These are phyloP conservation scores for Nakazawaea wickerhamii DNA, from an alignment of 805 yeast species.

Conservation along the genomic window DNA sequence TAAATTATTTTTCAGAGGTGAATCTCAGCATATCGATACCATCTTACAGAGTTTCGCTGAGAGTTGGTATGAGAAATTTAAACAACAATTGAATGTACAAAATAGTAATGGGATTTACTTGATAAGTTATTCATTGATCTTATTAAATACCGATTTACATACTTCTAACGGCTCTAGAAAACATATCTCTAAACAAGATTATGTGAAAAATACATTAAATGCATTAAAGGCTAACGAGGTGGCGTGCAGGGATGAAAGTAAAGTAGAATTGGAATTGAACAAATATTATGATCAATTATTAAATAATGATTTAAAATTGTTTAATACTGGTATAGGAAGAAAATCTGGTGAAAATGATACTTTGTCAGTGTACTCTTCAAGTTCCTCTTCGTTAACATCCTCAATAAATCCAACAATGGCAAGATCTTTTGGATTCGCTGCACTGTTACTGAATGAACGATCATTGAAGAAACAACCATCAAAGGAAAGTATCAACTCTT, in stretches of 20 bases:
- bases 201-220: slow-evolving; percentile 43
- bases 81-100: slow-evolving; percentile 38
- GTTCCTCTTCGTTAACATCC: not conserved
- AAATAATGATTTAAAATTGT: slow-evolving; percentile 25
- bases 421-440: slow-evolving; percentile 11
- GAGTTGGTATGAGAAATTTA: slow-evolving; percentile 52
- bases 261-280: slow-evolving; percentile 34
- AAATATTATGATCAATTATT: slow-evolving; percentile 38
- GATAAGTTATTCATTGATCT: slow-evolving; percentile 62
- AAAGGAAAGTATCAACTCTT: slow-evolving; percentile 6
- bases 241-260: slow-evolving; percentile 17
- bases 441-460: slow-evolving; percentile 10
- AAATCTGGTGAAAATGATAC: slow-evolving; percentile 2
- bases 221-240: slow-evolving; percentile 33
- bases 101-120: slow-evolving; percentile 60
- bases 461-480: slow-evolving; percentile 11
- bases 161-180: slow-evolving; percentile 35
- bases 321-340: not conserved
- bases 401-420: slow-evolving; percentile 1
- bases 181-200: slow-evolving; percentile 37
- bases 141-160: slow-evolving; percentile 75
- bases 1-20: slow-evolving; percentile 70
- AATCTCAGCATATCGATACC: slow-evolving; percentile 75
- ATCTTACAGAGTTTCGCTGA: slow-evolving; percentile 63
- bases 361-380: slow-evolving; percentile 3